Evolutionary conservation across 75 land plant genomes (phyloP).

Genomic region (Selaginella tamariscina): DNA sequence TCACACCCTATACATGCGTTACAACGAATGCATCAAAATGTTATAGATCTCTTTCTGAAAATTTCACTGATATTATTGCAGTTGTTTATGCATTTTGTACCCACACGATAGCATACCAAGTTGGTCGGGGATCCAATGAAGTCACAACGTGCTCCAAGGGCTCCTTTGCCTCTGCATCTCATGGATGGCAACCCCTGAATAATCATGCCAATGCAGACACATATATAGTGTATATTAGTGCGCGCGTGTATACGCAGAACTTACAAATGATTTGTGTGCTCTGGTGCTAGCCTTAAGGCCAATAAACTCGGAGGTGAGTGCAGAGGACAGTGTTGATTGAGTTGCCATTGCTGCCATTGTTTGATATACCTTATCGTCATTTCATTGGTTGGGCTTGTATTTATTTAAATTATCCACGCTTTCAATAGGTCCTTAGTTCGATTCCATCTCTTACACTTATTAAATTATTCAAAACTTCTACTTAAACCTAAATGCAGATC

Average conservation of each 20-base stretch:
- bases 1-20: no score
- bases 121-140: slow-evolving; percentile 89
- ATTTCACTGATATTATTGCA: no score
- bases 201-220: neutral
- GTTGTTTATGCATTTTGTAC: no score
- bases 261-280: no score
- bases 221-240: neutral
- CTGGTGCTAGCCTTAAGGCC: slow-evolving; percentile 31
- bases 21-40: no score
- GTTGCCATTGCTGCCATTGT: slow-evolving; percentile 24
- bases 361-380: neutral
- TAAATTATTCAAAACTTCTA: no score
- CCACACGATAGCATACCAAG: slow-evolving; percentile 60
- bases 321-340: slow-evolving; percentile 1
- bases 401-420: no score
- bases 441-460: no score
- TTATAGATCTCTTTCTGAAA: no score
- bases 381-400: neutral
- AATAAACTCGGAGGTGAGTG: slow-evolving; percentile 13
- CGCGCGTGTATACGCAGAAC: slow-evolving; percentile 16
- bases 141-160: slow-evolving; percentile 70
- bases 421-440: no score
- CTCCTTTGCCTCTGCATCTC: slow-evolving; percentile 37
- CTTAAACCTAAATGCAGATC: no score
- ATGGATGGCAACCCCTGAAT: slow-evolving; percentile 15